Evolutionary conservation across 2,329 filamentous ascomycete species (phyloP).

Genomic region (Aspergillus thermomutatus): DNA sequence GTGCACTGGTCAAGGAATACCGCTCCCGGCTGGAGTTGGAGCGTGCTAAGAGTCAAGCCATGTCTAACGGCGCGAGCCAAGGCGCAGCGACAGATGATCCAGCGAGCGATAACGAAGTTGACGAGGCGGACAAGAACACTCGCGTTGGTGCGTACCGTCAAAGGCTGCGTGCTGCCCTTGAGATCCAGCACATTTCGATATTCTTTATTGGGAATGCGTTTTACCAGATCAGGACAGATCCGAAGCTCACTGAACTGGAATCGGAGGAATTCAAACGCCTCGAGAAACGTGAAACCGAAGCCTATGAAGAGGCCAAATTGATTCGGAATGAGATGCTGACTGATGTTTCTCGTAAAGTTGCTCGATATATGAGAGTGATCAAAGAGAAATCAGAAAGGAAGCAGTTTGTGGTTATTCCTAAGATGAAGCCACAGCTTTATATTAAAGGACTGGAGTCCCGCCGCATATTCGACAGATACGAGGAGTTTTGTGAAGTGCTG

Average conservation of each 20-base stretch:
- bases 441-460: constrained; percentile 70
- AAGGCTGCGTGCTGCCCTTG: constrained; percentile 68
- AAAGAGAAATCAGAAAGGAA: constrained; percentile 51
- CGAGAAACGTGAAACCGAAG: constrained; percentile 66
- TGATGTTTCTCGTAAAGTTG: constrained; percentile 57
- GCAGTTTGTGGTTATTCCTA: constrained; percentile 61
- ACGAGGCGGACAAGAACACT: constrained; percentile 38
- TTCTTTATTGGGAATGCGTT: constrained; percentile 84
- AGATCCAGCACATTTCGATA: constrained; percentile 74
- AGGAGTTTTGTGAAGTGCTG: constrained; percentile 62
- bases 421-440: constrained; percentile 52
- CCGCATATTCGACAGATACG: constrained; percentile 62
- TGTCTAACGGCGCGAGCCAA: constrained; percentile 17
- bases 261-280: constrained; percentile 64
- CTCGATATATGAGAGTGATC: constrained; percentile 63
- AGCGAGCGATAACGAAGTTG: constrained; percentile 35
- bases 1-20: constrained; percentile 55
- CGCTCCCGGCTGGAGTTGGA: constrained; percentile 59
- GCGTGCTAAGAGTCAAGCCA: constrained; percentile 22
- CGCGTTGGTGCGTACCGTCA: constrained; percentile 60
- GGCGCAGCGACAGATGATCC: constrained; percentile 13
- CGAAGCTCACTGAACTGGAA: constrained; percentile 60
- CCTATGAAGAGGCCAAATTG: constrained; percentile 74
- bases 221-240: constrained; percentile 76
- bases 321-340: constrained; percentile 75